Percentiles rank a stretch among this genome's conserved stretches.
These are phyloP conservation scores for Trypanosoma avium DNA, from an alignment of 208 protist genomes.

Conservation along the genomic window DNA sequence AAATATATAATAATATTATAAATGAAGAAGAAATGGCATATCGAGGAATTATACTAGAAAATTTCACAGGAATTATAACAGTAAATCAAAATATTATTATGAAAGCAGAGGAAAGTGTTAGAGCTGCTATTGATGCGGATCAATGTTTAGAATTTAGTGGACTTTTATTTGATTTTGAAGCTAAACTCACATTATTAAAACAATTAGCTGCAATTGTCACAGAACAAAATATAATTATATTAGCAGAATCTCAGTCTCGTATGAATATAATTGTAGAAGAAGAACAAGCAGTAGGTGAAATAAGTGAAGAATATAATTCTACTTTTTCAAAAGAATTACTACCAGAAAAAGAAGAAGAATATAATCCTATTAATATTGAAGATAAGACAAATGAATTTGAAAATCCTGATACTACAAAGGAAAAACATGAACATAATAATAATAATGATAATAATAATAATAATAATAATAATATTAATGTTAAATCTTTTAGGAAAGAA, in stretches of 20 bases:
- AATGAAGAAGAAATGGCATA: conserved; percentile 18
- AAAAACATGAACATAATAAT: background rate
- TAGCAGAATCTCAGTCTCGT: conserved; percentile 14
- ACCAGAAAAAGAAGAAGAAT: background rate
- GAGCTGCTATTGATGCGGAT: conserved; percentile 52
- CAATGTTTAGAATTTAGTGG: conserved; percentile 44
- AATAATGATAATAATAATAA: background rate
- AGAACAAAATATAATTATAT: background rate
- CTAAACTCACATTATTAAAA: conserved; percentile 6
- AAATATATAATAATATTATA: background rate
- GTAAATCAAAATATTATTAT: conserved; percentile 32
- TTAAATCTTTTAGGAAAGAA: background rate
- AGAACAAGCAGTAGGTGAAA: background rate
- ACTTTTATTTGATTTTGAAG: conserved; percentile 30
- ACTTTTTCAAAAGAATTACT: background rate
- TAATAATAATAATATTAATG: background rate
- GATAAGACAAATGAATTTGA: background rate
- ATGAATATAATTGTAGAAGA: conserved; percentile 31
- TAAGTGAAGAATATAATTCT: background rate
- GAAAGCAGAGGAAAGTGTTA: conserved; percentile 42
- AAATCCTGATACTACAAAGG: background rate
- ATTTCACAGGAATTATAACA: conserved; percentile 22
- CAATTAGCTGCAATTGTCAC: background rate
- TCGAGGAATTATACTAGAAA: conserved; percentile 23
- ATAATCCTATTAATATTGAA: too few relatives aligned